Percentiles rank a stretch among this genome's conserved stretches.
phyloP scores from a whole-genome alignment of 2,329 filamentous ascomycete species.

The Sporothrix variecibatus region DNA sequence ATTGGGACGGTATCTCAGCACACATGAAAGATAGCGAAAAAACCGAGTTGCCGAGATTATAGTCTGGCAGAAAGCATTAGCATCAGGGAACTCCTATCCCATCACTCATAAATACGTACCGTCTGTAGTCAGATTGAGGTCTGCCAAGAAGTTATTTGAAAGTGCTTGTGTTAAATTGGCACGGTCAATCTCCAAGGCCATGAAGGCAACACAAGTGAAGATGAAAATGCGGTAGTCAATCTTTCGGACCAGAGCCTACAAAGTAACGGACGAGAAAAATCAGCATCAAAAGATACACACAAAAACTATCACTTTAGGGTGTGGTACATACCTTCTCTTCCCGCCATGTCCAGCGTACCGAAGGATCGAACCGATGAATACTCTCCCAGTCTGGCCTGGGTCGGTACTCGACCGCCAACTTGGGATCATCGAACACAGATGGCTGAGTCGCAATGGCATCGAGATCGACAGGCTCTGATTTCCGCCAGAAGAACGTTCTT shows the following conservation, averaged over 20 bases:
- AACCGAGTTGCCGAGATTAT: slow-evolving; percentile 52
- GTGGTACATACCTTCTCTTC: slow-evolving; percentile 15
- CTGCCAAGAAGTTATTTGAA: neutral
- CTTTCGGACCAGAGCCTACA: slow-evolving; percentile 1
- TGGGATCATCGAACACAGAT: slow-evolving; percentile 18
- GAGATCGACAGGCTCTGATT: neutral
- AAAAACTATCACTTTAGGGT: neutral
- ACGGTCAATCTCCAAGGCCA: slow-evolving; percentile 3
- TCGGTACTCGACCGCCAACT: neutral
- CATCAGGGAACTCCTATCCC: neutral
- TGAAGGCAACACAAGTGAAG: neutral
- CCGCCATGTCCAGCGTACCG: slow-evolving; percentile 22
- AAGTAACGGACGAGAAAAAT: neutral
- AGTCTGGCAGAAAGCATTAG: slow-evolving; percentile 35
- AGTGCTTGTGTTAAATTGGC: neutral
- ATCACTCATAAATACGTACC: neutral
- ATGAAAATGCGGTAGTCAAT: neutral
- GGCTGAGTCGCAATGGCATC: slow-evolving; percentile 19
- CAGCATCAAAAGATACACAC: neutral
- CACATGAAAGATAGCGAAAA: slow-evolving; percentile 53
- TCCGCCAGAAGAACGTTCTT: neutral
- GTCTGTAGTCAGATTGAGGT: neutral
- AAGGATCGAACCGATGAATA: slow-evolving; percentile 20
- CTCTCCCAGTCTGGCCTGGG: slow-evolving; percentile 20
- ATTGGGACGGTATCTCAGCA: slow-evolving; percentile 63